A percentile compares a stretch with the other conserved stretches of the same genome.
Conservation (phyloP, 495 filamentous ascomycete species). For the Apodospora peruviana region DNA sequence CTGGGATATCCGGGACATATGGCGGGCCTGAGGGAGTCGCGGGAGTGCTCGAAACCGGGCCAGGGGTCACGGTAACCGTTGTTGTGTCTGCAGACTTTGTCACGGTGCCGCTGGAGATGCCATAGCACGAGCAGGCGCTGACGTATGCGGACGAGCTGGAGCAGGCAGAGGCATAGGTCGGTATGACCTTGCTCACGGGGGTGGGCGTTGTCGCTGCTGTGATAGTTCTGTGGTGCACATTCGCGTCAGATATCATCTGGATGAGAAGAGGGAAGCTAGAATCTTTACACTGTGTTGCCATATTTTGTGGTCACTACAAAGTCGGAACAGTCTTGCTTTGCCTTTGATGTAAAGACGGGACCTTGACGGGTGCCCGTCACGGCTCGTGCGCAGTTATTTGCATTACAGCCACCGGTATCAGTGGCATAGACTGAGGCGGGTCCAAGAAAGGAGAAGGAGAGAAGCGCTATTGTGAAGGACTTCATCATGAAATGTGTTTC, state of each 20-base stretch:
- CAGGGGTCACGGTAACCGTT: background rate
- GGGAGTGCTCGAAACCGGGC: background rate
- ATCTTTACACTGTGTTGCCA: background rate
- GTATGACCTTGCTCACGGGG: conserved; percentile 1
- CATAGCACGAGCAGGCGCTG: conserved; percentile 18
- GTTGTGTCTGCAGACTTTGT: background rate
- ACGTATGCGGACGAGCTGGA: conserved; percentile 1
- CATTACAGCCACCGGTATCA: background rate
- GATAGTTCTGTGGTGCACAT: background rate
- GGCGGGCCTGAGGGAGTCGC: background rate
- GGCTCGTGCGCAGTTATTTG: conserved; percentile 15
- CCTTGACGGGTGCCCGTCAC: conserved; percentile 17
- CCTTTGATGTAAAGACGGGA: background rate
- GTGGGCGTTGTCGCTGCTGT: background rate
- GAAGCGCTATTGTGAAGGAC: no score
- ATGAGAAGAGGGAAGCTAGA: background rate
- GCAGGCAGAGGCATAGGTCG: conserved; percentile 16
- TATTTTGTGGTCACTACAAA: conserved; percentile 8
- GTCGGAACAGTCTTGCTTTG: conserved; percentile 9
- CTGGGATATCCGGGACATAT: background rate
- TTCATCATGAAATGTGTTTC: no score
- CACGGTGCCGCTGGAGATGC: background rate
- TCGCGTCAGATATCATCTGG: no score
- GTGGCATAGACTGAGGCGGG: background rate
- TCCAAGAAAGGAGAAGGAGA: background rate